Percentiles rank a stretch among this genome's conserved stretches.
phyloP scores from a whole-genome alignment of 805 yeast species.

The Kodamaea sagamina region DNA sequence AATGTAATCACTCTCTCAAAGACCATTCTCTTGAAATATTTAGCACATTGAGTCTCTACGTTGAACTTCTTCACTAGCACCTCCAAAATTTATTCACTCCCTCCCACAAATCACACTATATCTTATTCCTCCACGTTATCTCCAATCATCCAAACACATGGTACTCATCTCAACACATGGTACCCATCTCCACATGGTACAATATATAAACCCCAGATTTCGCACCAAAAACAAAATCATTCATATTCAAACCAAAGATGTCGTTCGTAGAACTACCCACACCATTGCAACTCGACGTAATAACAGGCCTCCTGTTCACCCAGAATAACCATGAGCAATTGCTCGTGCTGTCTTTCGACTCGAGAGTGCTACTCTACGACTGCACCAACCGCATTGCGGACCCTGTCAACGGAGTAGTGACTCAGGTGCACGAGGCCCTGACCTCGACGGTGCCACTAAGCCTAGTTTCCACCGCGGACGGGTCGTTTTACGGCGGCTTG shows the following conservation, averaged over 20 bases:
- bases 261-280: conserved; percentile 21
- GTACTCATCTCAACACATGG: too few species aligned
- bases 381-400: conserved; percentile 9
- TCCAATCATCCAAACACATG: too few species aligned
- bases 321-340: conserved; percentile 35
- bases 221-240: conserved; percentile 1
- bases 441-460: conserved; percentile 27
- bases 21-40: too few species aligned
- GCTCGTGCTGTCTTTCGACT: conserved; percentile 61
- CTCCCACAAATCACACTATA: too few species aligned
- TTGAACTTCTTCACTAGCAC: too few species aligned
- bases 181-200: too few species aligned
- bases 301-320: conserved; percentile 46
- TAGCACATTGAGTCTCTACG: too few species aligned
- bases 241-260: too few species aligned
- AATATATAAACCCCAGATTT: too few species aligned
- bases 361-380: conserved; percentile 46
- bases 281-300: conserved; percentile 37
- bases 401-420: conserved; percentile 5
- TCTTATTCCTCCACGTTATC: too few species aligned
- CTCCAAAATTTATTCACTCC: too few species aligned
- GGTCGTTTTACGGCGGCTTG: conserved; percentile 50
- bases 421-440: conserved; percentile 13
- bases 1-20: too few species aligned
- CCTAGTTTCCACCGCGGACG: conserved; percentile 28